These are phyloP conservation scores for Aspergillus sp. DNA, from an alignment of 2,329 filamentous ascomycete species.

Conservation along the genomic window DNA sequence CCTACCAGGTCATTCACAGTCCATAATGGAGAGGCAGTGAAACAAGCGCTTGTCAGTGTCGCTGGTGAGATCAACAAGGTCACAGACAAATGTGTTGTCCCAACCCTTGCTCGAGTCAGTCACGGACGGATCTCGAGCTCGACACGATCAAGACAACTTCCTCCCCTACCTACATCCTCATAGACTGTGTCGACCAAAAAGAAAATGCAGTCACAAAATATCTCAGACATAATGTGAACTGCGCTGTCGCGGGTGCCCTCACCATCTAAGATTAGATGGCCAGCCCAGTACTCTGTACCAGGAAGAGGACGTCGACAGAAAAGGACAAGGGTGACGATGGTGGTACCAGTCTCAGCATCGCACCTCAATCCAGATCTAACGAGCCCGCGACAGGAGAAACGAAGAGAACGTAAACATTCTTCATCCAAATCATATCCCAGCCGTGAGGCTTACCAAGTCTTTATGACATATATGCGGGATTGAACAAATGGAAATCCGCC, in stretches of 20 bases:
- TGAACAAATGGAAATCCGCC: constrained; percentile 29
- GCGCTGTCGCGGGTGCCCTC: constrained; percentile 14
- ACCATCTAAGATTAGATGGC: constrained; percentile 16
- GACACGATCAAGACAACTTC: constrained; percentile 4
- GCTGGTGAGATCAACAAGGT: constrained; percentile 17
- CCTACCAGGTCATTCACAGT: constrained; percentile 33
- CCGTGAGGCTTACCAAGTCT: constrained; percentile 47
- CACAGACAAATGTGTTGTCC: constrained; percentile 26
- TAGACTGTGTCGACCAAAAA: constrained; percentile 9
- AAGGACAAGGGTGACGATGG: constrained; percentile 13
- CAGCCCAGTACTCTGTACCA: constrained; percentile 38
- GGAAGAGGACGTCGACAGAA: constrained; percentile 31
- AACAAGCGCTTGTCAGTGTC: neutral
- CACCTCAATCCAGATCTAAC: neutral
- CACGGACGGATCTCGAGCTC: constrained; percentile 19
- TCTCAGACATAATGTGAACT: constrained; percentile 29
- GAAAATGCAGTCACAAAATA: constrained; percentile 22
- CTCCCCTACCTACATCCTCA: constrained; percentile 1
- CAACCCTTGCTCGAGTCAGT: constrained; percentile 23
- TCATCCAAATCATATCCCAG: constrained; percentile 42
- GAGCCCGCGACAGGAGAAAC: constrained; percentile 23
- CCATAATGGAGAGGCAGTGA: neutral
- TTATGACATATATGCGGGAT: constrained; percentile 43
- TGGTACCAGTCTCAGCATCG: constrained; percentile 13
- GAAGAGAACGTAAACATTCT: constrained; percentile 29